These are phyloP conservation scores for Ceratobasidium sp. DNA, from an alignment of 1,284 basidiomycete species.

Conservation along the genomic window DNA sequence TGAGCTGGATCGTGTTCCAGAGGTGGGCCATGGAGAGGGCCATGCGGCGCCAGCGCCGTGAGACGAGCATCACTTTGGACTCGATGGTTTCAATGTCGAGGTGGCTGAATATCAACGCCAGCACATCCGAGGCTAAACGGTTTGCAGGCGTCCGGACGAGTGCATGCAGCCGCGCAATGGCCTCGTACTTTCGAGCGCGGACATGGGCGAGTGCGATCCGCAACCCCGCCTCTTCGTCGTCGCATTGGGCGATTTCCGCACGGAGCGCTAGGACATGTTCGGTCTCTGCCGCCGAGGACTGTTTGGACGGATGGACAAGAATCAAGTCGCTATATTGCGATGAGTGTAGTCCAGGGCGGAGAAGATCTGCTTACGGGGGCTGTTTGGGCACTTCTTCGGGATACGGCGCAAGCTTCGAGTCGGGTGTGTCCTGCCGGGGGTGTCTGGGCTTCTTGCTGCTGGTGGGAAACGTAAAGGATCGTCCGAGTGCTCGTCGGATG, in stretches of 20 bases:
- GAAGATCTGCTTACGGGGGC: neutral
- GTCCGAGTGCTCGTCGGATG: conserved; percentile 12
- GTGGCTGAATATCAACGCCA: conserved; percentile 3
- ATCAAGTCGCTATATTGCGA: neutral
- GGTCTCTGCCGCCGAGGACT: conserved; percentile 4
- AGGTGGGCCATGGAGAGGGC: conserved; percentile 4
- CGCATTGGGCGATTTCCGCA: conserved; percentile 19
- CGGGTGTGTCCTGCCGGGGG: neutral
- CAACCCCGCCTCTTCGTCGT: conserved; percentile 10
- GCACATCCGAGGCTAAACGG: neutral
- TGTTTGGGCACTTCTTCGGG: neutral
- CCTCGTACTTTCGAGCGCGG: conserved; percentile 17
- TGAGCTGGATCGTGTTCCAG: conserved; percentile 20
- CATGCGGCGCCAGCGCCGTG: neutral
- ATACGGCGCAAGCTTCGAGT: neutral
- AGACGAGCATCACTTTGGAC: conserved; percentile 9
- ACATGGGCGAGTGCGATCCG: conserved; percentile 4
- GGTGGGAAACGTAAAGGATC: conserved; percentile 25
- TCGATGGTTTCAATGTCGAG: conserved; percentile 15
- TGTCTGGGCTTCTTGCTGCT: neutral
- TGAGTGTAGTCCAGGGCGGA: neutral
- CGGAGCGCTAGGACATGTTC: conserved; percentile 15
- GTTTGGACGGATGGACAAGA: conserved; percentile 18
- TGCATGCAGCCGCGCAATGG: conserved; percentile 1
- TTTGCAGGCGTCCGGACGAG: conserved; percentile 26